Evolutionary conservation across 2,329 filamentous ascomycete species (phyloP), one percentile per base, ranked within the genome.

Genomic region (Bipolaris sorokiniana): DNA sequence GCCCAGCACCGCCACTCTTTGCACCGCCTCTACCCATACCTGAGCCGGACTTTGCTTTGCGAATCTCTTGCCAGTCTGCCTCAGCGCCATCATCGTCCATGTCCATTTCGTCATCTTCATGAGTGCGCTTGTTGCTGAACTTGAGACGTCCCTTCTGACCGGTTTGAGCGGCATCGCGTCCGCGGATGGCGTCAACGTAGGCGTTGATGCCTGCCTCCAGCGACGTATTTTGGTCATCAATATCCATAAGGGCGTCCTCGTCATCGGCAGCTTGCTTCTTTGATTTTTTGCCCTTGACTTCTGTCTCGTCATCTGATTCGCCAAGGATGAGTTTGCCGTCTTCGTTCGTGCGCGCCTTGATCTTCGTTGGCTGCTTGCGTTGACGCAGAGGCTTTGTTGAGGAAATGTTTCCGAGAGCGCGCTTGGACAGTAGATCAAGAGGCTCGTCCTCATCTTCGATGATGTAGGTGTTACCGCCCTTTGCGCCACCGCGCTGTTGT

Each of bases 391-490:
- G 94, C 76, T 92, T 94, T 10, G 92, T 97, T 5, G 91, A 91
- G 2, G 93, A 97, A 70, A 99, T 97, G 74, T 92, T 95, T 51
- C 92, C 94, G 40, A 99, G 85, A 7, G 93, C 92, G 73, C 89
- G 89, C 60, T 91, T 90, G 70, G 95, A 94, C 15, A 99, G 86
- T 44, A 99, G 85, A 80, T 99, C 95, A 40, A 99, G 88, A 1
- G 95, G 95, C 76, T 98, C 95, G 68, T 96, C 91, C 56, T 96
- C 92, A 59, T 96, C 90, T 80, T 98, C 94, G 59, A 97, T 86
- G 67, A 99, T 98, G 77, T 95, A 99, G 1, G 90, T 86, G 68
- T 87, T 88, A 69, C 76, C 81, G 41, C 77, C 78, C 59, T 77
- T 81, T 76, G 63, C 78, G 64, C 78, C 80, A 51, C 67, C 61